Base-by-base conservation (phyloP, 192 early-diverging fungal species). In the Coemansia sp. region DNA sequence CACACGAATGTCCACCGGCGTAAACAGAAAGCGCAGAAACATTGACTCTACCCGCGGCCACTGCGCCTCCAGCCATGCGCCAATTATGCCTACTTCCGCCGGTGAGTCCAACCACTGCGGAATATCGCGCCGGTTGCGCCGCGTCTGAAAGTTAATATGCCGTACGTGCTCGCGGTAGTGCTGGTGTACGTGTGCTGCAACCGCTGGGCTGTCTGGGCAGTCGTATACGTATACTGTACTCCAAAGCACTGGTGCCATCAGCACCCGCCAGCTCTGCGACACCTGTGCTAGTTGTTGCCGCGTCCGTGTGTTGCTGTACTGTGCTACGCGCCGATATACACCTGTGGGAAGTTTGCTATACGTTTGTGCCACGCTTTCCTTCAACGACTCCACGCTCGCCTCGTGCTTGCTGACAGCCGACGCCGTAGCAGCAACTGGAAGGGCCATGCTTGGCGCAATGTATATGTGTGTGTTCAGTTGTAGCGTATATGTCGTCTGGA, bases 71-170 rank as follows among this genome's bases (percentile, higher is more conserved):
- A 81, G 71, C 78, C 78, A 81, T 16, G 78, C 69, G 0, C 78
- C 78, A 31, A 81, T 72, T 12, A 81, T 81, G 6, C 73, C 72
- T n/a, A 81, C 73, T 38, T 81, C 78, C 0, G 73, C 60, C 18
- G 78, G 73, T 62, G 73, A 81, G 71, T 81, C 78, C 62, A 81
- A 66, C 78, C 78, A 81, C 21, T 51, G 54, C 5, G 78, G 78
- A 10, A 81, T 53, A 50, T 81, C 73, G 48, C 78, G 72, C 10
- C 73, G 55, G 21, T 66, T 68, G 34, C 64, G 65, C 22, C 73
- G 73, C 16, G 73, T 60, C 34, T 81, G 78, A 7, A 81, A 59
- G 22, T 74, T 68, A 12, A 81, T 64, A 38, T 71, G 73, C 28
- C 69, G 69, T 22, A 81, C 78, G 48, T 75, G 66, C 23, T 81